Evolutionary conservation across 1,284 basidiomycete species (phyloP), one percentile per base, ranked within the genome.

Genomic region (Sanghuangporus weigelae): DNA sequence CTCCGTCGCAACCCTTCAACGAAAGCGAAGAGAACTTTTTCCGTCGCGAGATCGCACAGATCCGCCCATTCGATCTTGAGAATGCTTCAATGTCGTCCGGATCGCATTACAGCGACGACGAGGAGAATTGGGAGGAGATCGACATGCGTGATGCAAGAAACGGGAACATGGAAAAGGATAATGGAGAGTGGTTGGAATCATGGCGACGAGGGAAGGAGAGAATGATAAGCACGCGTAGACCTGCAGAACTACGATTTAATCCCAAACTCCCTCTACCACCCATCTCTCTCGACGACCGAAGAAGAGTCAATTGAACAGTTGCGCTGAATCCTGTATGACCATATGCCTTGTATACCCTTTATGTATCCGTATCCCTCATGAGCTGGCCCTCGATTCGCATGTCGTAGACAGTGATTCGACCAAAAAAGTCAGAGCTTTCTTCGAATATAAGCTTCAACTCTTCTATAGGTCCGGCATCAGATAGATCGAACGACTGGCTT

Each of bases 371-470:
- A 21, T 57, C 38, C 19, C 39, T 8, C 19, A 26, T 26, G 48
- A 49, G 42, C 31, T 23, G 57, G 12, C 84, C 84, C 59, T 83
- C 76, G 26, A 90, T 60, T 67, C 77, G 78, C 40, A 91, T 69
- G 70, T 90, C 85, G 69, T 90, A 91, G 59, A 91, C 72, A 8
- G 84, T 90, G 57, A 92, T 81, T 70, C 89, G 79, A 56, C 89
- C 89, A 70, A 91, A 92, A 69, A 91, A 87, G 73, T 91, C 89
- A 14, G 89, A 90, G 71, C 89, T 90, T 71, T 84, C 81, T 68
- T 90, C 85, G 68, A 92, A 92, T 1, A 87, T 75, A n/a, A 93
- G 71, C 71, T 81, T 87, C 67, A 93, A 11, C 66, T 62, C 53
- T 65, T 57, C 16, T 42, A 66, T 31, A 63, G 38, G 3, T 61